Percentiles rank a stretch among this genome's conserved stretches.
Evolutionary conservation across 495 filamentous ascomycete genomes (phyloP).

Genomic region (Oidiodendron maius): DNA sequence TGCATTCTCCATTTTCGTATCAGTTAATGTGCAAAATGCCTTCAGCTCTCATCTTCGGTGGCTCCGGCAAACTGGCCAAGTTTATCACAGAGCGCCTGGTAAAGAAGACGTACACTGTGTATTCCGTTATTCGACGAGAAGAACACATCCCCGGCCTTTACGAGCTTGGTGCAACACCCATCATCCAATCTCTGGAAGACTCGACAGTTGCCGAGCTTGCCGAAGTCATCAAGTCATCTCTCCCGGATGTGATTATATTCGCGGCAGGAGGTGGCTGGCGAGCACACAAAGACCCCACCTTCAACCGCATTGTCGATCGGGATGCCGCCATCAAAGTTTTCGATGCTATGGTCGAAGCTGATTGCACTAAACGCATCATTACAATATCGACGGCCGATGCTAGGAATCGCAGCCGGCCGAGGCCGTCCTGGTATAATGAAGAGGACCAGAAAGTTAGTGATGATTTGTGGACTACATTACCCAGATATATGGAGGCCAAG

Average conservation of each 20-base stretch:
- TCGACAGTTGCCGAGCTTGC: conserved; percentile 23
- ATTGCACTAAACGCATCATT: conserved; percentile 25
- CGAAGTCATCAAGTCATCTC: conserved; percentile 15
- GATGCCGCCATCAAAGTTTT: conserved; percentile 28
- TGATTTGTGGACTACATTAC: conserved; percentile 22
- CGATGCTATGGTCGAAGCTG: conserved; percentile 27
- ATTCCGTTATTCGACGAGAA: conserved; percentile 27
- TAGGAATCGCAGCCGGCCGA: conserved; percentile 23
- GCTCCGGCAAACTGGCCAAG: conserved; percentile 28
- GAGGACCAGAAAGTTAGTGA: conserved; percentile 20
- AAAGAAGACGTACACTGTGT: conserved; percentile 22
- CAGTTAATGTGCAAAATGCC: no score
- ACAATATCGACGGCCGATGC: conserved; percentile 28
- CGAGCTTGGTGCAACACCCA: conserved; percentile 26
- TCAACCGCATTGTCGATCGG: conserved; percentile 25
- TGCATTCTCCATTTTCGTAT: no score
- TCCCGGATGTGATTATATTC: conserved; percentile 23
- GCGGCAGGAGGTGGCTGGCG: conserved; percentile 25
- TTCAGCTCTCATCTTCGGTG: conserved; percentile 29
- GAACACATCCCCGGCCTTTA: conserved; percentile 21
- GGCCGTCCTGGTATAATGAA: conserved; percentile 28
- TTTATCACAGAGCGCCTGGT: conserved; percentile 27
- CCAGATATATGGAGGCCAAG: conserved; percentile 27
- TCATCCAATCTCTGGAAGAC: conserved; percentile 29
- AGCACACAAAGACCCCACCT: conserved; percentile 21